A percentile compares a stretch with the other conserved stretches of the same genome.
phyloP scores from a whole-genome alignment of 2,329 filamentous ascomycete species.

The Tolypocladium album region DNA sequence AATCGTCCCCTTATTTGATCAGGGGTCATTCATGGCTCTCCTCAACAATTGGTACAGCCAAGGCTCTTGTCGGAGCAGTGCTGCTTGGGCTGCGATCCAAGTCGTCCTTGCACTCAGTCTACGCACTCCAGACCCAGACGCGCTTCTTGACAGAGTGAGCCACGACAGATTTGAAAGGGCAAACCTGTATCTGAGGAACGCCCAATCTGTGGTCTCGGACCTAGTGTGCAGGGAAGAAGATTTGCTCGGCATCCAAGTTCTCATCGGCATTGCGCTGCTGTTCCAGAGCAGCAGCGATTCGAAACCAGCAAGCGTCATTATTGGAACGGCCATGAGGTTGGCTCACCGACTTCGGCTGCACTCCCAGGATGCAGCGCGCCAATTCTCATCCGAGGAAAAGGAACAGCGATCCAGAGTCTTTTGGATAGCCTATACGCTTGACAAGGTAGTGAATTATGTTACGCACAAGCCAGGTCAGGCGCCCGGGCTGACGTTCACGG shows the following conservation, averaged over 20 bases:
- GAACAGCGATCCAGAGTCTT: conserved; percentile 26
- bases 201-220: conserved; percentile 25
- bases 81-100: conserved; percentile 26
- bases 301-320: conserved; percentile 24
- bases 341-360: conserved; percentile 26
- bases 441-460: conserved; percentile 19
- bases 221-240: conserved; percentile 26
- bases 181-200: conserved; percentile 23
- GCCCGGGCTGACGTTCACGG: conserved; percentile 6
- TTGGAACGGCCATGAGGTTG: conserved; percentile 26
- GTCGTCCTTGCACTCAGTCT: conserved; percentile 26
- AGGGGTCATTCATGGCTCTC: conserved; percentile 23
- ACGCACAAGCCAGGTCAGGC: background rate
- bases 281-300: conserved; percentile 25
- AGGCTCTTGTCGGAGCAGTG: conserved; percentile 8
- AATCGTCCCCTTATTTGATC: conserved; percentile 25
- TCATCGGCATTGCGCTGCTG: conserved; percentile 26
- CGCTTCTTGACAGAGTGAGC: conserved; percentile 1
- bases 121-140: conserved; percentile 9
- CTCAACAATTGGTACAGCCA: conserved; percentile 22
- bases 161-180: conserved; percentile 10
- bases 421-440: conserved; percentile 29
- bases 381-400: conserved; percentile 16
- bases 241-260: conserved; percentile 25
- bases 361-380: conserved; percentile 11